Base-by-base conservation (phyloP, 2,329 filamentous ascomycete genomes). In the Fusarium compactum region DNA sequence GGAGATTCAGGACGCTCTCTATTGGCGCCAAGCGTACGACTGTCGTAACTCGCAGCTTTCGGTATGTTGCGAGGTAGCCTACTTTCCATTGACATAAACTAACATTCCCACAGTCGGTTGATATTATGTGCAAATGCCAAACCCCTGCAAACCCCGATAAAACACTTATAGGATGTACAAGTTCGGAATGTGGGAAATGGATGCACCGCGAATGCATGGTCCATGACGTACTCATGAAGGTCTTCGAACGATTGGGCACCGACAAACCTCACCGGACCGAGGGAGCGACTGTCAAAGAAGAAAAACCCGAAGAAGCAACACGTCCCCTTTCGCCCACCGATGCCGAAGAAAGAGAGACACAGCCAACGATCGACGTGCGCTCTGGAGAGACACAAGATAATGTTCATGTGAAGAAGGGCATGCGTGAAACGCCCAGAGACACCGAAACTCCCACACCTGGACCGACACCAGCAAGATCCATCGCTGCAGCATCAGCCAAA, bases 11-110 rank as follows among this genome's bases (percentile, higher is more conserved):
- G 82, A 84, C 61, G 85, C 84, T 16, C 79, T 90, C 6, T 91
- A 90, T 74, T 91, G 89, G 88, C 82, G 89, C 22, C 89, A 91
- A 74, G 88, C 87, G 1, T 85, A 89, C 30, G 87, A 91, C 71
- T 84, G 86, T 56, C 81, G 85, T 45, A 88, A 83, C 34, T 80
- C 84, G 61, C 86, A 89, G 68, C 82, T 90, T 25, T 89, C 88
- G 53, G 89, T 90, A 82, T 72, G 87, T 76, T 44, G 50, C 29
- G n/a, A 41, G 20, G 43, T 45, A 25, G 14, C 32, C 24, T n/a
- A 15, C 20, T n/a, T 56, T 29, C 10, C 25, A 11, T 44, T 16
- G 32, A 40, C 40, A 9, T 34, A 15, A 57, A 51, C 72, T 79
- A 77, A 79, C 74, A 16, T 5, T 27, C 22, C 18, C 30, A n/a